These are phyloP conservation scores for Epichloe glyceriae DNA, from an alignment of 2,329 filamentous ascomycete species.

Conservation along the genomic window DNA sequence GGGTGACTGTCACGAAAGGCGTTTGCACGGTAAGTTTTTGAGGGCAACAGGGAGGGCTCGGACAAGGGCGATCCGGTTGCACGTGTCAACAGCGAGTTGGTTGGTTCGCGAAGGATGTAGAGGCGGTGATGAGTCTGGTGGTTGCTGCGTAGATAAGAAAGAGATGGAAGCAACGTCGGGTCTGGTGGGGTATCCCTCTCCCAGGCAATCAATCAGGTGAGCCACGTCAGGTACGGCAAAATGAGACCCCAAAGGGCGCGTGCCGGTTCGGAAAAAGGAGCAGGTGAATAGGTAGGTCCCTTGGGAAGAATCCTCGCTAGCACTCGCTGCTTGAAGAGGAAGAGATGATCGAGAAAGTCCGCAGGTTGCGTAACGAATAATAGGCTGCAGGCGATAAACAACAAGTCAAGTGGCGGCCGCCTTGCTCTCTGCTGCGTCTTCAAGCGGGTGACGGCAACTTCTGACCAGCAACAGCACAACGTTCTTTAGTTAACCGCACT, in stretches of 20 bases:
- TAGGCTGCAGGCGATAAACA: constrained; percentile 4
- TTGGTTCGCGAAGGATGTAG: background rate
- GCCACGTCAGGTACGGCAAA: background rate
- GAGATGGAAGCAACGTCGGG: background rate
- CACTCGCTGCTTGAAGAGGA: background rate
- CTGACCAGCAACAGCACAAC: constrained; percentile 3
- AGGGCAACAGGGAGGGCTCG: too few species aligned
- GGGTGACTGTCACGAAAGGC: background rate
- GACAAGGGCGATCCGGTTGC: background rate
- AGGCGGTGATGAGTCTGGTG: background rate
- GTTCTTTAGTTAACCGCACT: constrained; percentile 13
- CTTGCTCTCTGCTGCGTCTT: background rate
- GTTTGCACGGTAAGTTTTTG: background rate
- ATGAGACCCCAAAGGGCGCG: background rate
- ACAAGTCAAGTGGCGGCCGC: background rate
- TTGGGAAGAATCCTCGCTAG: background rate
- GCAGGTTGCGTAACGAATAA: background rate
- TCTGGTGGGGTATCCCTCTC: constrained; percentile 4
- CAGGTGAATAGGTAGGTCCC: background rate
- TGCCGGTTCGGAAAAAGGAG: too few species aligned
- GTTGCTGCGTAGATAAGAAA: background rate
- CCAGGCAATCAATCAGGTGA: constrained; percentile 1
- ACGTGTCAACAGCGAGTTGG: background rate
- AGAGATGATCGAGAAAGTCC: background rate
- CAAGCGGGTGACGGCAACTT: constrained; percentile 18